Evolutionary conservation across 257 asterid species (phyloP).

Genomic region (Coffea canephora): DNA sequence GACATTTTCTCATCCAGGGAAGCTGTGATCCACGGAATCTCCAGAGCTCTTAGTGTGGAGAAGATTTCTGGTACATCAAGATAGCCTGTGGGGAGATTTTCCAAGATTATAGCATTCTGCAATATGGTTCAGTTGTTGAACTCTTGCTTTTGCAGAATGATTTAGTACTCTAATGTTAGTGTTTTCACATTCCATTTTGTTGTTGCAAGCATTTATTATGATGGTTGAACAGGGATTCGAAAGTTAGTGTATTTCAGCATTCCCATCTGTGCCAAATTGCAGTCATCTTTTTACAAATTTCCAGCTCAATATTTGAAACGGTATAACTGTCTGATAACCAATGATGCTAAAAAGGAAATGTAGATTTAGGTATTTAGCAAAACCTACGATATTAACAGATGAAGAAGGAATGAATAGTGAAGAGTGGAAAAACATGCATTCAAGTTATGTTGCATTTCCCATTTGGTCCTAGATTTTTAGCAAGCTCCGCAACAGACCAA

Average conservation of each 20-base stretch:
- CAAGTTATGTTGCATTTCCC: not conserved
- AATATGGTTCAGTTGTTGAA: not conserved
- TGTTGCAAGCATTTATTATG: not conserved
- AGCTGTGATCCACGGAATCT: conserved; percentile 59
- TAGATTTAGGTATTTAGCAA: too few relatives aligned
- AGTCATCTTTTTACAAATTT: not conserved
- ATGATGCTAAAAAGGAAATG: not conserved
- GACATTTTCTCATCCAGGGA: conserved; percentile 37
- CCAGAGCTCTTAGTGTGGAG: conserved; percentile 36
- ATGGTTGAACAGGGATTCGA: not conserved
- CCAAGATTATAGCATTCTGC: not conserved
- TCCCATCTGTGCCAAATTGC: not conserved
- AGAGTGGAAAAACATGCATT: too few relatives aligned
- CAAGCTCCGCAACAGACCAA: not conserved
- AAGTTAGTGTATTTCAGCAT: not conserved
- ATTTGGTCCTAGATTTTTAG: not conserved
- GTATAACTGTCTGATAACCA: not conserved
- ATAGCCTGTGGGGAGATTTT: not conserved
- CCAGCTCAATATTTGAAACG: not conserved
- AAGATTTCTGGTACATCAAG: conserved; percentile 19
- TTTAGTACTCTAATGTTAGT: not conserved
- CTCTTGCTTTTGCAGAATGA: not conserved
- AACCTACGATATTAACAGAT: too few relatives aligned
- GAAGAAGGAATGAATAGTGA: not conserved
- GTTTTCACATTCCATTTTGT: not conserved